phyloP scores from a whole-genome alignment of 306 rosid species.

The Parietaria judaica region DNA sequence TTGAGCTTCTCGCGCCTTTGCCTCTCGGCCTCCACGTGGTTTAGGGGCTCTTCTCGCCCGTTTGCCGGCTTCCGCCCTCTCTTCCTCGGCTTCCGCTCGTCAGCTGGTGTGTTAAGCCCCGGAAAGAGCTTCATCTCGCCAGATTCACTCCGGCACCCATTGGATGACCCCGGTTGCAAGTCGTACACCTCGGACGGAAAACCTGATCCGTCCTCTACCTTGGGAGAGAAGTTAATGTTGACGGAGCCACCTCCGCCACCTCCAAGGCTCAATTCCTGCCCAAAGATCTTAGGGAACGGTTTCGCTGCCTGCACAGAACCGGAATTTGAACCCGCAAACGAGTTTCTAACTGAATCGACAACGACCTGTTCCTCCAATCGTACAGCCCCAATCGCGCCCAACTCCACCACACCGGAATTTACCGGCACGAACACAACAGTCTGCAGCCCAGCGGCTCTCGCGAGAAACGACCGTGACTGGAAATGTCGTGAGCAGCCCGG shows the following conservation, averaged over 20 bases:
- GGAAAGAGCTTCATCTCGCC: slow-evolving; percentile 59
- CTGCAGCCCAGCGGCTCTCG: slow-evolving; percentile 58
- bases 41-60: slow-evolving; percentile 87
- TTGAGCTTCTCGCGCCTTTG: slow-evolving; percentile 94
- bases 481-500: slow-evolving; percentile 43
- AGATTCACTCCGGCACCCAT: slow-evolving; percentile 44
- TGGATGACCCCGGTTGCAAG: slow-evolving; percentile 50
- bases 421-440: slow-evolving; percentile 64
- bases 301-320: slow-evolving; percentile 46
- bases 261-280: slow-evolving; percentile 66
- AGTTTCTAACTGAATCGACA: slow-evolving; percentile 37
- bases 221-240: slow-evolving; percentile 66
- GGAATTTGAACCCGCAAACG: slow-evolving; percentile 57
- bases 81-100: slow-evolving; percentile 79
- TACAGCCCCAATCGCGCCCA: slow-evolving; percentile 45
- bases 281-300: slow-evolving; percentile 69
- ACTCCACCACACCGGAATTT: slow-evolving; percentile 68
- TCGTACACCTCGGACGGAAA: slow-evolving; percentile 60
- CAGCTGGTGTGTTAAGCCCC: slow-evolving; percentile 46
- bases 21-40: slow-evolving; percentile 90
- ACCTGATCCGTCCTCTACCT: slow-evolving; percentile 66
- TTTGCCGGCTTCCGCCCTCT: slow-evolving; percentile 93
- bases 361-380: slow-evolving; percentile 52
- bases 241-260: slow-evolving; percentile 31
- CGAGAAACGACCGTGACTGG: slow-evolving; percentile 53